phyloP scores from a whole-genome alignment of 2,329 filamentous ascomycete genomes.

The Massarina eburnea region DNA sequence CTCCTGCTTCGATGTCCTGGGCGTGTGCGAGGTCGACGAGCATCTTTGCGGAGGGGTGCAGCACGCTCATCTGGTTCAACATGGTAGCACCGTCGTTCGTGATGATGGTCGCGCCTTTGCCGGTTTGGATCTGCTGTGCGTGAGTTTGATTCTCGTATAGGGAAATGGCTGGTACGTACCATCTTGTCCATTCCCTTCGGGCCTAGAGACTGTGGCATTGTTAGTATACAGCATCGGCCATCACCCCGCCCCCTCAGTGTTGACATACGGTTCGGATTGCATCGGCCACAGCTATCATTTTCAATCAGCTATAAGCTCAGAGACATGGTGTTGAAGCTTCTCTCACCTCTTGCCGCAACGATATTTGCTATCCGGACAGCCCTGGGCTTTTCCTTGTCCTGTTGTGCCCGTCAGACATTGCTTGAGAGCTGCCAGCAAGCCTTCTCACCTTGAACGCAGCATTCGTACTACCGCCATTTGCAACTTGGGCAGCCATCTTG shows the following conservation, averaged over 20 bases:
- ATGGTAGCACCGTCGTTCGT: constrained; percentile 99
- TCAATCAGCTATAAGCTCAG: constrained; percentile 22
- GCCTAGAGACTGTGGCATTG: constrained; percentile 68
- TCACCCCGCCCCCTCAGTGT: constrained; percentile 21
- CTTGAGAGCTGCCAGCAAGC: constrained; percentile 19
- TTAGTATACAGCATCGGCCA: constrained; percentile 19
- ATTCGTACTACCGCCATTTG: constrained; percentile 54
- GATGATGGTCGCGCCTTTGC: constrained; percentile 96
- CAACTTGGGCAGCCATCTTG: constrained; percentile 39
- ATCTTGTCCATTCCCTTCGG: constrained; percentile 99
- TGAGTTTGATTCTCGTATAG: constrained; percentile 10
- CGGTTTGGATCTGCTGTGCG: constrained; percentile 73
- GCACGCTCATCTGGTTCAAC: constrained; percentile 97
- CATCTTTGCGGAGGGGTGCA: constrained; percentile 99
- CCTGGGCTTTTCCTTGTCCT: constrained; percentile 97
- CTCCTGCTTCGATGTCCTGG: constrained; percentile 97
- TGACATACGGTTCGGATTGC: constrained; percentile 79
- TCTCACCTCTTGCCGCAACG: constrained; percentile 86
- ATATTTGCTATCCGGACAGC: constrained; percentile 96
- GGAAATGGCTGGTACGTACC: constrained; percentile 46
- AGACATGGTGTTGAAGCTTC: constrained; percentile 18
- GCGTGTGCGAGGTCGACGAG: constrained; percentile 94
- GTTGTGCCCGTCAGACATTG: constrained; percentile 44
- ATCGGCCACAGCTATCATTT: constrained; percentile 79
- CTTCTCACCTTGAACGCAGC: constrained; percentile 64